Percentiles rank a stretch among this genome's conserved stretches.
Evolutionary conservation across 371 early-diverging fungal species (phyloP).

Genomic region (Mortierella sp.): DNA sequence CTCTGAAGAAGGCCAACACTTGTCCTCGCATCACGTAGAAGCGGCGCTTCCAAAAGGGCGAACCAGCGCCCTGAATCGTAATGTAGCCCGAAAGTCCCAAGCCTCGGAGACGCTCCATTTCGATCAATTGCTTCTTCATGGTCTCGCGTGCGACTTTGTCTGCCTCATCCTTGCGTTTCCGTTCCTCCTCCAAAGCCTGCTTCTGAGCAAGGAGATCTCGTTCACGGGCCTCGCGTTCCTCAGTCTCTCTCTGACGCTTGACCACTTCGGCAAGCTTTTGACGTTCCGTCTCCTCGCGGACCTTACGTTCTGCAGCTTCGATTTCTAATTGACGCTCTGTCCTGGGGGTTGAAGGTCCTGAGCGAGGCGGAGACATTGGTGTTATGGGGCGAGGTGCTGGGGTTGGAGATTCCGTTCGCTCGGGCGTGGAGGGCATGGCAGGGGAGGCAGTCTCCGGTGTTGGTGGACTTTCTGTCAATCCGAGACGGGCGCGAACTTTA

Average conservation of each 20-base stretch:
- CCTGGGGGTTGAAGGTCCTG: slow-evolving; percentile 24
- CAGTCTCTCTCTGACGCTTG: slow-evolving; percentile 42
- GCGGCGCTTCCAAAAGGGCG: slow-evolving; percentile 62
- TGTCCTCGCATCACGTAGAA: slow-evolving; percentile 60
- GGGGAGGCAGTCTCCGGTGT: slow-evolving; percentile 49
- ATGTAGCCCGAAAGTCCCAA: slow-evolving; percentile 54
- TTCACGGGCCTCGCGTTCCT: slow-evolving; percentile 49
- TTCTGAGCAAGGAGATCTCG: slow-evolving; percentile 39
- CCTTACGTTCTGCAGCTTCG: slow-evolving; percentile 38
- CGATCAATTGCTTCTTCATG: slow-evolving; percentile 50
- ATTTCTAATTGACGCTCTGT: slow-evolving; percentile 48
- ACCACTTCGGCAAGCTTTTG: slow-evolving; percentile 35
- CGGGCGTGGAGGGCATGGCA: not conserved
- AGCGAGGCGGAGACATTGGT: slow-evolving; percentile 15
- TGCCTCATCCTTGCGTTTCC: slow-evolving; percentile 39
- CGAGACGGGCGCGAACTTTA: slow-evolving; percentile 54
- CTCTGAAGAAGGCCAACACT: slow-evolving; percentile 55
- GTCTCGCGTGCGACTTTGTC: slow-evolving; percentile 46
- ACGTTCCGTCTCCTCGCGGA: slow-evolving; percentile 49
- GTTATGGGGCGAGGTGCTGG: slow-evolving; percentile 53
- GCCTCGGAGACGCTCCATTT: slow-evolving; percentile 37
- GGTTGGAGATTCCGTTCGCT: too few species aligned
- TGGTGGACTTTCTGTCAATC: slow-evolving; percentile 19
- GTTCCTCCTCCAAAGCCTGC: slow-evolving; percentile 36
- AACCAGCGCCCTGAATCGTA: slow-evolving; percentile 55